Conservation (phyloP, 768 basidiomycete species). For the Lentinula aciculospora region DNA sequence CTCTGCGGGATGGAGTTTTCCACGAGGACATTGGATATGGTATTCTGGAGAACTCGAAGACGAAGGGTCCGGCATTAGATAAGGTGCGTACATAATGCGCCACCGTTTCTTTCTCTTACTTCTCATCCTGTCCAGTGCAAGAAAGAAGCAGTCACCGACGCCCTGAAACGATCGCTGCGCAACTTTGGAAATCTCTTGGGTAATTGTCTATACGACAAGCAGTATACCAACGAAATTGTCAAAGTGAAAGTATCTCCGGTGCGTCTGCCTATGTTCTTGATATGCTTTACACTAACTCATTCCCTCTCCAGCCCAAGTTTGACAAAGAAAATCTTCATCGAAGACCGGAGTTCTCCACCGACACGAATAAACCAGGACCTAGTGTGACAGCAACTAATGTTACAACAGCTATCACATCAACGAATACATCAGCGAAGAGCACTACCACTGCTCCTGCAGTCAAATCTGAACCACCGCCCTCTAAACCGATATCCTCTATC, state of each 20-base stretch:
- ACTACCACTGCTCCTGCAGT: background rate
- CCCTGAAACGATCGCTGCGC: conserved; percentile 81
- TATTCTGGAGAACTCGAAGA: conserved; percentile 74
- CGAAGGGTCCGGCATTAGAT: conserved; percentile 82
- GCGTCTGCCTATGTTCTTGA: conserved; percentile 22
- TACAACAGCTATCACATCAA: background rate
- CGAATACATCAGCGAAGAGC: background rate
- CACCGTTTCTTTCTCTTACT: background rate
- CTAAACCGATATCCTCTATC: conserved; percentile 25
- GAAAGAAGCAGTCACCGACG: conserved; percentile 98
- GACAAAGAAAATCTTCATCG: conserved; percentile 64
- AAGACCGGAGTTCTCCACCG: conserved; percentile 62
- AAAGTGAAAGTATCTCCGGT: conserved; percentile 87
- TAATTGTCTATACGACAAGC: conserved; percentile 96
- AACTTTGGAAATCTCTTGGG: conserved; percentile 94
- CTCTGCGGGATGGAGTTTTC: conserved; percentile 78
- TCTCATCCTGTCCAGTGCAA: conserved; percentile 68
- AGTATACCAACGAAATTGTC: conserved; percentile 74
- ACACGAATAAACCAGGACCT: conserved; percentile 23
- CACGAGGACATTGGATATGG: conserved; percentile 98
- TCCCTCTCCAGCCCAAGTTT: conserved; percentile 49
- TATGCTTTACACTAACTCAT: background rate
- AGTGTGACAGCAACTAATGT: conserved; percentile 10
- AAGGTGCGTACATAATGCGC: conserved; percentile 56
- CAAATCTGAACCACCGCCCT: conserved; percentile 7